phyloP scores from a whole-genome alignment of 306 rosid genomes.

The Citrullus colocynthis region DNA sequence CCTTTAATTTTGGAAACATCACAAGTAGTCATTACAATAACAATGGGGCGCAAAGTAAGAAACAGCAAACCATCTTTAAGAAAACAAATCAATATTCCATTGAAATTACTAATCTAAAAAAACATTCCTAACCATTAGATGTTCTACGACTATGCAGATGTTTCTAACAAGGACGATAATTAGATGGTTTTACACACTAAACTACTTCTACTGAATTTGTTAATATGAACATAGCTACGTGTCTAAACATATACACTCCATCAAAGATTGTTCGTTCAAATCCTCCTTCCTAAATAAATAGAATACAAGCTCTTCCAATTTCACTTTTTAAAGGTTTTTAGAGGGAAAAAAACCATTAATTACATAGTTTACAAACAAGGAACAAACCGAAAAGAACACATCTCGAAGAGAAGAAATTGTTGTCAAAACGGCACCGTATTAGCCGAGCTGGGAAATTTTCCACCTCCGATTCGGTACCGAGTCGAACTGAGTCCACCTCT shows the following conservation, averaged over 20 bases:
- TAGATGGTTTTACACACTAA: accelerated
- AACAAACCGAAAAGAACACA: neutral
- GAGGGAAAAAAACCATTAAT: neutral
- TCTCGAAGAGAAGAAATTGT: neutral
- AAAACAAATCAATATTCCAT: neutral
- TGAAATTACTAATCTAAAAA: neutral
- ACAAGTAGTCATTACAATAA: neutral
- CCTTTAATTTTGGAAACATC: neutral
- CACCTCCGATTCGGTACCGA: neutral
- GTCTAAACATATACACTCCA: too few species aligned
- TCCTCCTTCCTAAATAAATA: neutral
- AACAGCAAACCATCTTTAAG: neutral
- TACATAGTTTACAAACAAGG: neutral
- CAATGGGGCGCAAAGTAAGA: neutral
- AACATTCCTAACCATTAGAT: neutral
- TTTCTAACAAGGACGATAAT: neutral
- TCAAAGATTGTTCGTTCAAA: too few species aligned
- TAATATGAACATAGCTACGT: too few species aligned
- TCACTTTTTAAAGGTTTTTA: neutral
- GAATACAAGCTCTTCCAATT: neutral
- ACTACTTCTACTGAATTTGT: too few species aligned
- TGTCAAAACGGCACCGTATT: neutral
- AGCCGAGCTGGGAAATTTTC: neutral
- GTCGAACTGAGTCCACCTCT: neutral
- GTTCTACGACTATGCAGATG: too few species aligned